phyloP scores from a whole-genome alignment of 306 rosid species.

The Cucurbita argyrosperma region DNA sequence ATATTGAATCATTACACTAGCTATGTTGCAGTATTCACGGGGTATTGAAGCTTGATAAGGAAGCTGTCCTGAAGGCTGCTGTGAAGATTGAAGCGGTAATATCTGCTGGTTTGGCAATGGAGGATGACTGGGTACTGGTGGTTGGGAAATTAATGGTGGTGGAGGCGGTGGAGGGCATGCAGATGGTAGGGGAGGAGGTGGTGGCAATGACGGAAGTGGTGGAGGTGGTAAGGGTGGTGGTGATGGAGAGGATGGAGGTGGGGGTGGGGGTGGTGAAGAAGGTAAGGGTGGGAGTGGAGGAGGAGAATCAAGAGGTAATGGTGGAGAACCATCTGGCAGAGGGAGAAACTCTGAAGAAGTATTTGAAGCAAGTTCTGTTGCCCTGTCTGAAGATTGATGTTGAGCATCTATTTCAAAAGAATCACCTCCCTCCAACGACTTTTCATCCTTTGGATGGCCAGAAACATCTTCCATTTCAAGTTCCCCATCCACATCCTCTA shows the following conservation, averaged over 20 bases:
- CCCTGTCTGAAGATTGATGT: constrained; percentile 24
- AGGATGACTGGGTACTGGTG: constrained; percentile 39
- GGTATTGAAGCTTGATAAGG: constrained; percentile 53
- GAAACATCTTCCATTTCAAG: constrained; percentile 99
- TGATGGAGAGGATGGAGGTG: constrained; percentile 43
- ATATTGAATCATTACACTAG: constrained; percentile 40
- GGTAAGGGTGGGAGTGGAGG: constrained; percentile 90
- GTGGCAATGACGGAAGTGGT: constrained; percentile 29
- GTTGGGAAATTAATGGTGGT: constrained; percentile 42
- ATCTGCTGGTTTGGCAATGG: constrained; percentile 42
- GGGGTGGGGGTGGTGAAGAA: constrained; percentile 85
- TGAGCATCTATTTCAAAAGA: constrained; percentile 38
- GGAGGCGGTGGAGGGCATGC: constrained; percentile 40
- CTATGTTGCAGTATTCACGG: constrained; percentile 36
- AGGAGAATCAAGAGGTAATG: constrained; percentile 86
- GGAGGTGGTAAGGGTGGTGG: constrained; percentile 26
- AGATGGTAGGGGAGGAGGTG: constrained; percentile 53
- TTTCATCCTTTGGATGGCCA: constrained; percentile 74
- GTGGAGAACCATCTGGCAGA: constrained; percentile 73
- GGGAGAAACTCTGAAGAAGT: constrained; percentile 31
- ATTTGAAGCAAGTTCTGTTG: constrained; percentile 25
- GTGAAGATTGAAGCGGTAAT: constrained; percentile 43
- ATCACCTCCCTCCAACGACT: constrained; percentile 18
- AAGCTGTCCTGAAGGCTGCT: constrained; percentile 57
- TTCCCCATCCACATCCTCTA: constrained; percentile 94